Conservation (phyloP, 805 yeast species). For the Ogataea henricii region DNA sequence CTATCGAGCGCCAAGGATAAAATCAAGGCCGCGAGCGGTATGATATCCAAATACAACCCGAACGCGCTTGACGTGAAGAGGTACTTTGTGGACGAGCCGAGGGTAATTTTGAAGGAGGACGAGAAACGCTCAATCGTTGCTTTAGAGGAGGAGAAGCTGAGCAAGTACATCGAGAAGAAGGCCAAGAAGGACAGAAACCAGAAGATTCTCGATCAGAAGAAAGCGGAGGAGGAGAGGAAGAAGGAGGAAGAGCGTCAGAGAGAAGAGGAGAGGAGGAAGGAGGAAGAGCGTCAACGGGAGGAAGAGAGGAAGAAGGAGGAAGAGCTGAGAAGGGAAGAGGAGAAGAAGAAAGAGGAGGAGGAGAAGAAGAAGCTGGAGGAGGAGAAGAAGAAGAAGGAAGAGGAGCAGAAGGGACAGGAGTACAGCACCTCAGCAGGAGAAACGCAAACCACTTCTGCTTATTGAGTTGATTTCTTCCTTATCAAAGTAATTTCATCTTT, state of each 20-base stretch:
- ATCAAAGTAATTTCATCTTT: too few species aligned
- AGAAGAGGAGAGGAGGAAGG: slow-evolving; percentile 6
- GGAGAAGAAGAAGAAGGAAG: neutral
- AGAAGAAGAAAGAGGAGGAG: neutral
- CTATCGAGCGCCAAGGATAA: slow-evolving; percentile 8
- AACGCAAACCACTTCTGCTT: too few species aligned
- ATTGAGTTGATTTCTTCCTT: too few species aligned
- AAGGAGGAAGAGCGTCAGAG: slow-evolving; percentile 3
- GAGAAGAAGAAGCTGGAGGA: neutral
- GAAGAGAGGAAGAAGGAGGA: slow-evolving; percentile 8
- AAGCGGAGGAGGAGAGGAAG: slow-evolving; percentile 8
- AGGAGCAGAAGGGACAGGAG: too few species aligned
- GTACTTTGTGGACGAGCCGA: slow-evolving; percentile 7
- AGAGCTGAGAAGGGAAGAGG: slow-evolving; percentile 2
- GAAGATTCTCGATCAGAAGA: slow-evolving; percentile 5
- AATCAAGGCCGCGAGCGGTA: slow-evolving; percentile 2
- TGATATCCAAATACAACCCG: slow-evolving; percentile 2
- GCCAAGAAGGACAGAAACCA: slow-evolving; percentile 3
- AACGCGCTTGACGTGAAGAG: slow-evolving; percentile 9
- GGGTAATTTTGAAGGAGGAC: neutral
- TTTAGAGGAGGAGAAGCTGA: slow-evolving; percentile 15
- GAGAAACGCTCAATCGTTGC: slow-evolving; percentile 2
- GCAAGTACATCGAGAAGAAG: slow-evolving; percentile 13
- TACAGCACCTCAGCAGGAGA: too few species aligned
- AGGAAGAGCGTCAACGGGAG: slow-evolving; percentile 7